Percentiles rank a stretch among this genome's conserved stretches.
phyloP scores from a whole-genome alignment of 345 rosid genomes.

The Nasturtium officinale region DNA sequence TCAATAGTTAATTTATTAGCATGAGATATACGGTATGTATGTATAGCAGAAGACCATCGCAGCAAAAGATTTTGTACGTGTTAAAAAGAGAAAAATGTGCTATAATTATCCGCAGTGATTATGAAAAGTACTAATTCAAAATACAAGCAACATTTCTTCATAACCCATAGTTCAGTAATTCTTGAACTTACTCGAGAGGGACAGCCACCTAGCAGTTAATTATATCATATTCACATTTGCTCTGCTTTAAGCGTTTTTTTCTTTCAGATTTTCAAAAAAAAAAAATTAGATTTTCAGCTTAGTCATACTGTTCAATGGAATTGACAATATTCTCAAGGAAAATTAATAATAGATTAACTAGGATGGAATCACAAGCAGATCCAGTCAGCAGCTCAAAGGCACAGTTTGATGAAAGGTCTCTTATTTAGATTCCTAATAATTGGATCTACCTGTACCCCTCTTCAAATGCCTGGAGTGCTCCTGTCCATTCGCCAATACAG shows the following conservation, averaged over 20 bases:
- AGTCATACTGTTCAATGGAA: slow-evolving; percentile 16
- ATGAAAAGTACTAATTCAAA: slow-evolving; percentile 4
- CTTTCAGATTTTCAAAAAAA: not conserved
- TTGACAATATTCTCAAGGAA: not conserved
- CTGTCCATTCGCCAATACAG: slow-evolving; percentile 68
- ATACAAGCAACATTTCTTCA: not conserved
- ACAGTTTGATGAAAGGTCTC: slow-evolving; percentile 13
- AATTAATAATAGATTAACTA: slow-evolving; percentile 10
- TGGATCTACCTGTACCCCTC: slow-evolving; percentile 70
- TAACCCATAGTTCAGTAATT: slow-evolving; percentile 1
- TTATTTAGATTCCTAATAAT: not conserved
- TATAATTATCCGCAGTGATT: not conserved
- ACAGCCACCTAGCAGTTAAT: not conserved
- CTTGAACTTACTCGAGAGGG: not conserved
- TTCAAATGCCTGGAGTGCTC: slow-evolving; percentile 74
- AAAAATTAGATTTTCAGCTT: slow-evolving; percentile 3
- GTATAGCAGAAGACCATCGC: not conserved
- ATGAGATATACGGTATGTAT: too few species aligned
- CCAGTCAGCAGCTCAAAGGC: slow-evolving; percentile 17
- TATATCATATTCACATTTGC: slow-evolving; percentile 11
- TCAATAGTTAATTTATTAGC: slow-evolving; percentile 13
- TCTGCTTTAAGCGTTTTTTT: slow-evolving; percentile 8
- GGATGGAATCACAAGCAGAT: slow-evolving; percentile 16
- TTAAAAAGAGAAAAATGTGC: not conserved
- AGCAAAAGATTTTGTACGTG: not conserved